Base-by-base conservation (phyloP, 495 filamentous ascomycete genomes). In the Annulohypoxylon nitens region DNA sequence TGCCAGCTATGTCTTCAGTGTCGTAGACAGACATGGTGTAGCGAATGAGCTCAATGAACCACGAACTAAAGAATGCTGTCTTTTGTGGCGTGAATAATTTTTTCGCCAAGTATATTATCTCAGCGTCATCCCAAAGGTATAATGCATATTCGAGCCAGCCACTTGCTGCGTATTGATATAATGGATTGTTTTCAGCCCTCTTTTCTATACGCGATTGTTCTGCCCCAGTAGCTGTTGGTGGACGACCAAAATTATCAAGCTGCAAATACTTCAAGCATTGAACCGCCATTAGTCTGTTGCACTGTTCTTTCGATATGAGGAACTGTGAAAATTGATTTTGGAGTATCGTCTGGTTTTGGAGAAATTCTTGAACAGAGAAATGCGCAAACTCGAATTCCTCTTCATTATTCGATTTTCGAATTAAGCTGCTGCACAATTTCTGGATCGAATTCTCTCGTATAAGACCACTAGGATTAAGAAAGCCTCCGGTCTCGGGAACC, bases 311-410 rank as follows among this genome's bases (percentile, higher is more conserved):
- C 23, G 53, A 58, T 39, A 67, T 50, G 3, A 58, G 37, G 50
- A 58, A 67, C 6, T 23, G 53, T 3, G 58, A 18, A n/a, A 60
- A 58, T 18, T 41, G 18, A 5, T 16, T 41, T 33, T 67, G 16
- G 2, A 60, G 43, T 16, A 64, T 20, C 9, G 33, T 14, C 4
- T 60, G 10, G 10, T 67, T 64, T 10, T 43, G 33, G 12, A 83
- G 71, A 33, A 78, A 83, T 55, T 81, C 80, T 16, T 77, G 73
- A 23, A 83, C 80, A 0, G 79, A 80, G 25, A 81, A 81, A 63
- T 81, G 80, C 12, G 80, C 76, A 50, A 80, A 68, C 65, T 81
- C 78, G n/a, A 83, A 66, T 3, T 18, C 1, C 0, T 37, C 4
- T 30, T 34, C 51, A 26, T 50, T 18, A 16, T 63, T 47, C 8